Conservation (phyloP, 1,284 basidiomycete species). For the Cutaneotrichosporon sp. region DNA sequence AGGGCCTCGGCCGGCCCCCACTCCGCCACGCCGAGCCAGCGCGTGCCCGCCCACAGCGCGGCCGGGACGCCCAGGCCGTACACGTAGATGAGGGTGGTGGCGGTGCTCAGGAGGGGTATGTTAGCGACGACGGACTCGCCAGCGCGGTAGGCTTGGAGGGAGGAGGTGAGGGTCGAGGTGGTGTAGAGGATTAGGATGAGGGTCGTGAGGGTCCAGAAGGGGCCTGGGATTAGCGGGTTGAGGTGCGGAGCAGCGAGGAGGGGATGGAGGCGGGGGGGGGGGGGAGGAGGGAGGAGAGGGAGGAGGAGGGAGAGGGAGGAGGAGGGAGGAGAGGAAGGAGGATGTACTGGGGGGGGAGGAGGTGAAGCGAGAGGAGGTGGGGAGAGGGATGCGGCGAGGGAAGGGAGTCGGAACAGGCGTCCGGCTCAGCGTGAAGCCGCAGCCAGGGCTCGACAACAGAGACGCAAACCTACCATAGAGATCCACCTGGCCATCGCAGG, state of each 20-base stretch:
- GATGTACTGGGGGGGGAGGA: no score
- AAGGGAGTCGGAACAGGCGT: no score
- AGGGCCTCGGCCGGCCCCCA: constrained; percentile 76
- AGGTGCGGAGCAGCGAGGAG: constrained; percentile 58
- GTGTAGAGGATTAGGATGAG: constrained; percentile 88
- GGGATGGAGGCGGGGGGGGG: constrained; percentile 79
- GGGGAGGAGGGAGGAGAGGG: constrained; percentile 80
- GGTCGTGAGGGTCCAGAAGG: constrained; percentile 94
- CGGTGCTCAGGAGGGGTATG: constrained; percentile 77
- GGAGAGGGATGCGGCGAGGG: no score
- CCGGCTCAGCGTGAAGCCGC: no score
- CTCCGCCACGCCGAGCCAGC: constrained; percentile 79
- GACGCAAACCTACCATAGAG: constrained; percentile 76
- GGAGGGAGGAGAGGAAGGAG: no score
- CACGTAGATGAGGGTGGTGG: constrained; percentile 76
- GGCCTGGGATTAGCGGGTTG: constrained; percentile 58
- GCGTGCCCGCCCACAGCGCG: constrained; percentile 65
- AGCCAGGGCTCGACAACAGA: no score
- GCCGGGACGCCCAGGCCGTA: constrained; percentile 81
- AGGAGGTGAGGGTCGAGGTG: constrained; percentile 82
- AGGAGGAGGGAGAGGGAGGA: constrained; percentile 89
- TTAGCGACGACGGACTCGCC: constrained; percentile 54
- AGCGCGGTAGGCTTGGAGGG: constrained; percentile 77
- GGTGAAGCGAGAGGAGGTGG: no score
- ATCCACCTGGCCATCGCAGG: constrained; percentile 56